Conservation (phyloP, 306 rosid genomes). For the Styphnolobium japonicum region DNA sequence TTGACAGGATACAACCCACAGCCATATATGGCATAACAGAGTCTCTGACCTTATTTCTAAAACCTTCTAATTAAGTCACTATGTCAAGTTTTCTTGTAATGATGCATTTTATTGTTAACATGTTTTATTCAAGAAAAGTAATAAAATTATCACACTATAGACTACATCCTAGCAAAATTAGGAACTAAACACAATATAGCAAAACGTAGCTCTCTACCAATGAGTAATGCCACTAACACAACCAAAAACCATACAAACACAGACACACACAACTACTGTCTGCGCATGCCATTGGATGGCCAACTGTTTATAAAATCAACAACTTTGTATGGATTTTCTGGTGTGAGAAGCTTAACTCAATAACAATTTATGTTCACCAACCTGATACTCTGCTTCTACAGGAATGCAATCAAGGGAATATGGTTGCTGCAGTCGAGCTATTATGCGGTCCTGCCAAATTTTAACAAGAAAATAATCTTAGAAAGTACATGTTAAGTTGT, state of each 20-base stretch:
- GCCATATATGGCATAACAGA: background rate
- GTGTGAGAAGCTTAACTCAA: background rate
- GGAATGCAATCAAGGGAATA: constrained; percentile 98
- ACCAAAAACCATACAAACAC: background rate
- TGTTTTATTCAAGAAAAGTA: background rate
- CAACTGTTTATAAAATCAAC: background rate
- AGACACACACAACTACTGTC: background rate
- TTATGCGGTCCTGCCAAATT: constrained; percentile 81
- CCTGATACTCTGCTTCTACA: constrained; percentile 99
- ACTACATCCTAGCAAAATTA: background rate
- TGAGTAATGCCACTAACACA: background rate
- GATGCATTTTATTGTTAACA: constrained; percentile 4
- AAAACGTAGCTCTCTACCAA: background rate
- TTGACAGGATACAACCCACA: background rate
- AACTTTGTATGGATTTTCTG: background rate
- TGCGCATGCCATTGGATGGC: background rate
- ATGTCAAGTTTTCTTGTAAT: background rate
- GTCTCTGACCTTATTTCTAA: background rate
- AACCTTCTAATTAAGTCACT: background rate
- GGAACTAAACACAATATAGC: background rate
- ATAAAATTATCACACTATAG: background rate
- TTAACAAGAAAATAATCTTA: background rate
- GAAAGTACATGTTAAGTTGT: background rate
- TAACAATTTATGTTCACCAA: constrained; percentile 19
- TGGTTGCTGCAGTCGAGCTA: constrained; percentile 97